Percentiles rank a stretch among this genome's conserved stretches.
These are phyloP conservation scores for Blastobotrys terrestris DNA, from an alignment of 805 yeast species.

Conservation along the genomic window DNA sequence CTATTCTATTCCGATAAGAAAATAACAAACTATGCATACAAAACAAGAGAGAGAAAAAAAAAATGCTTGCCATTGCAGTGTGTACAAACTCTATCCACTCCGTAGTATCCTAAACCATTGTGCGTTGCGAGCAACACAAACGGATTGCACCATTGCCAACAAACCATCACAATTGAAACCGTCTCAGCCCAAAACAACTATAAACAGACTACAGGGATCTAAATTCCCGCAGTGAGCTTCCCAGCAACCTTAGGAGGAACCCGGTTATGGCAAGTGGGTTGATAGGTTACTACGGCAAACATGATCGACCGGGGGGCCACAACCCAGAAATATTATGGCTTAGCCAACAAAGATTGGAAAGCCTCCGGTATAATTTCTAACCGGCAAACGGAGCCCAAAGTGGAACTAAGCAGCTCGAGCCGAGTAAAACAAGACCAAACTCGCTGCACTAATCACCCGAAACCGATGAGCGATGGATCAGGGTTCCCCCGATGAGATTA, in stretches of 20 bases:
- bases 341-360: not conserved
- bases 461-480: not conserved
- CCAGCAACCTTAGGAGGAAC: not conserved
- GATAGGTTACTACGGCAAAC: not conserved
- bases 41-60: no score
- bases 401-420: not conserved
- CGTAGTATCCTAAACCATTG: no score
- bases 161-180: no score
- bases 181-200: no score
- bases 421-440: not conserved
- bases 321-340: not conserved
- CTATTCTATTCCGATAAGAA: no score
- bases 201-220: no score
- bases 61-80: no score
- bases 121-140: no score
- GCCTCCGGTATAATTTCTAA: not conserved
- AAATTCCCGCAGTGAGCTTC: not conserved
- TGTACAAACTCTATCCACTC: no score
- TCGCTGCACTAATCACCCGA: not conserved
- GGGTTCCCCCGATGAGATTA: not conserved
- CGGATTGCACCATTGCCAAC: no score
- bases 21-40: no score
- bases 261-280: not conserved
- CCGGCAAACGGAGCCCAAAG: not conserved
- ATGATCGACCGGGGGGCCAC: not conserved